Base-by-base conservation (phyloP, 2,329 filamentous ascomycete genomes). In the Balansia obtecta region DNA sequence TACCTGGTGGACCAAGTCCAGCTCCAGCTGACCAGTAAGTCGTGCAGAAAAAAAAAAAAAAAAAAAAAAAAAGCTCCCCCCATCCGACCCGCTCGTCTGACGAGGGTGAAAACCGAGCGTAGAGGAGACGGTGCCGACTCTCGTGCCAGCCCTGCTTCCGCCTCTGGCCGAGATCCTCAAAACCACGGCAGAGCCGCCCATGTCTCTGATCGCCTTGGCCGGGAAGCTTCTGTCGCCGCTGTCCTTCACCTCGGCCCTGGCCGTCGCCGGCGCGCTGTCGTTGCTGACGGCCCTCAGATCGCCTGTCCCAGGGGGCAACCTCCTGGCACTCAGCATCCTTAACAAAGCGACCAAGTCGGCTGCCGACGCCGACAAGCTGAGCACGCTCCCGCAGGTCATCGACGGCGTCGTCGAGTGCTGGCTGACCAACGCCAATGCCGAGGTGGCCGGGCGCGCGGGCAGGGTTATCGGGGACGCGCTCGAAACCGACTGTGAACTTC, bases 1-100 rank as follows among this genome's bases (percentile, higher is more conserved):
- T 74, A 73, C 55, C 66, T 82, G 2, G 75, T 83, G 52, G 79
- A 82, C 58, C 66, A 79, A 58, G 72, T 82, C 43, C 73, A 77
- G 57, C 70, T 82, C 4, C 77, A 82, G 58, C 66, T 83, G 15
- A 80, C 70, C 41, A 73, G 77, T 75, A 60, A 27, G 61, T 27
- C 32, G 12, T 15, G 33, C 3, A 18, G 16, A 12, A 37, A 34
- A 16, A 33, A 1, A 27, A 5, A 6, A 3, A n/a, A n/a, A n/a
- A n/a, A n/a, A n/a, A n/a, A n/a, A n/a, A n/a, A n/a, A n/a, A n/a
- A n/a, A n/a, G n/a, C n/a, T n/a, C n/a, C 20, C 4, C 20, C 20
- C 20, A 22, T 27, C 27, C 7, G 27, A 7, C 27, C 27, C 7
- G 22, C 8, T 27, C 27, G 27, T 6, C 45, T 37, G 45, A 46